Evolutionary conservation across 1,284 basidiomycete species (phyloP).

Genomic region (Cryptococcus hybrid): DNA sequence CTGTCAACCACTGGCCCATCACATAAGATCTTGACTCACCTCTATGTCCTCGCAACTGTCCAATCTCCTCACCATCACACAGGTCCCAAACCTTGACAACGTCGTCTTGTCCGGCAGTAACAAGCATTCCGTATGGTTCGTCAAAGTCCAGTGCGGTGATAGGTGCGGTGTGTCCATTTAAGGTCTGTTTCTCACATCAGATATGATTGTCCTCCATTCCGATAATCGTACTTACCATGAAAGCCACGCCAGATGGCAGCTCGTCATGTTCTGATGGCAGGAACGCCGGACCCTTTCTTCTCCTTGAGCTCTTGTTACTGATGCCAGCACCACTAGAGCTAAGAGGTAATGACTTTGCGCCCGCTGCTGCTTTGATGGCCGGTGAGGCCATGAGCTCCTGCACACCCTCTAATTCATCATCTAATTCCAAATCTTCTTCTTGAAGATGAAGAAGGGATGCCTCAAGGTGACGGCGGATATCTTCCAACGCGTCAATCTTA

Average conservation of each 20-base stretch:
- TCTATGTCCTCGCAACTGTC: slow-evolving; percentile 72
- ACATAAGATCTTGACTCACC: slow-evolving; percentile 47
- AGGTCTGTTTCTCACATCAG: slow-evolving; percentile 57
- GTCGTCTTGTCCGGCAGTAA: slow-evolving; percentile 70
- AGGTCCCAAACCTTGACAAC: slow-evolving; percentile 59
- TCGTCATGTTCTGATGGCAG: slow-evolving; percentile 97
- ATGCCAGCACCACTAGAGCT: slow-evolving; percentile 10
- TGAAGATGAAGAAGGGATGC: slow-evolving; percentile 77
- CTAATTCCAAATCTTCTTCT: slow-evolving; percentile 92
- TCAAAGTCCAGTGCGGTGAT: slow-evolving; percentile 92
- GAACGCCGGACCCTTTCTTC: slow-evolving; percentile 76
- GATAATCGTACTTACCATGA: slow-evolving; percentile 67
- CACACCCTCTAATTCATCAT: slow-evolving; percentile 89
- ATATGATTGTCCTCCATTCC: background rate
- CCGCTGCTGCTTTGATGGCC: slow-evolving; percentile 37
- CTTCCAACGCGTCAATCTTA: slow-evolving; percentile 84
- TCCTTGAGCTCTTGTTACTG: slow-evolving; percentile 26
- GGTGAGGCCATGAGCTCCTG: slow-evolving; percentile 71
- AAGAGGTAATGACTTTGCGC: slow-evolving; percentile 37
- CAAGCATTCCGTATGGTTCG: slow-evolving; percentile 92
- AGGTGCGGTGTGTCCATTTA: slow-evolving; percentile 74
- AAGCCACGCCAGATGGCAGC: slow-evolving; percentile 87
- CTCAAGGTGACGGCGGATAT: slow-evolving; percentile 75
- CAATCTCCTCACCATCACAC: slow-evolving; percentile 68
- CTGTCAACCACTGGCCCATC: background rate